Percentiles rank a stretch among this genome's conserved stretches.
Evolutionary conservation across 208 protist species (phyloP).

Genomic region (Trypanosoma conorhini): DNA sequence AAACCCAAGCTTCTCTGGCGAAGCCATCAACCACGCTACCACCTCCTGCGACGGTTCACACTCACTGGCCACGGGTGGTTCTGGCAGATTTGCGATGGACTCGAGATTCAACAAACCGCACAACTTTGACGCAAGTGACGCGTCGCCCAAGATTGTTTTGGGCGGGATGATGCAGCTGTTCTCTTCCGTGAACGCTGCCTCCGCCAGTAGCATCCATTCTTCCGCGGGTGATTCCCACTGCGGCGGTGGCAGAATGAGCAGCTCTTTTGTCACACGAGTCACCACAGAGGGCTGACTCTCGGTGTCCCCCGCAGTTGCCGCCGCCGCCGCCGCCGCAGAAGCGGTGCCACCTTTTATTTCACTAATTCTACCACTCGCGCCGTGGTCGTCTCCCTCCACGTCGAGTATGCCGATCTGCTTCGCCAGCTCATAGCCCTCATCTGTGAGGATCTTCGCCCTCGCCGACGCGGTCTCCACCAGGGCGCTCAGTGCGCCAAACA

Average conservation of each 20-base stretch:
- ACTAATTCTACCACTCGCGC: neutral
- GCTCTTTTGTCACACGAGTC: conserved; percentile 11
- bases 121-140: conserved; percentile 7
- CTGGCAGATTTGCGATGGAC: conserved; percentile 6
- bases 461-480: conserved; percentile 40
- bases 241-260: conserved; percentile 28
- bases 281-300: neutral
- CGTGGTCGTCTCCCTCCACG: conserved; percentile 34
- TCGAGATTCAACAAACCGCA: conserved; percentile 14
- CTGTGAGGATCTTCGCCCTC: conserved; percentile 39
- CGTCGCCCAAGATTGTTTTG: conserved; percentile 19
- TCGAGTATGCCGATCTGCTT: conserved; percentile 42
- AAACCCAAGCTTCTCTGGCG: conserved; percentile 28
- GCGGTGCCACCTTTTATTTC: neutral
- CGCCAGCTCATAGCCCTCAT: conserved; percentile 41
- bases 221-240: conserved; percentile 36
- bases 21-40: conserved; percentile 40
- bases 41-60: conserved; percentile 38
- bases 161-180: conserved; percentile 50
- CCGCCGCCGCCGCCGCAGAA: neutral
- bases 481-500: conserved; percentile 44
- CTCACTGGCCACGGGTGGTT: neutral
- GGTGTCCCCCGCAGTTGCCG: neutral
- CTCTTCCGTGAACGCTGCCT: conserved; percentile 35
- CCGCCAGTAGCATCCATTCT: conserved; percentile 47